Base-by-base conservation (phyloP, 805 yeast species). In the Schizosaccharomyces osmophilus region DNA sequence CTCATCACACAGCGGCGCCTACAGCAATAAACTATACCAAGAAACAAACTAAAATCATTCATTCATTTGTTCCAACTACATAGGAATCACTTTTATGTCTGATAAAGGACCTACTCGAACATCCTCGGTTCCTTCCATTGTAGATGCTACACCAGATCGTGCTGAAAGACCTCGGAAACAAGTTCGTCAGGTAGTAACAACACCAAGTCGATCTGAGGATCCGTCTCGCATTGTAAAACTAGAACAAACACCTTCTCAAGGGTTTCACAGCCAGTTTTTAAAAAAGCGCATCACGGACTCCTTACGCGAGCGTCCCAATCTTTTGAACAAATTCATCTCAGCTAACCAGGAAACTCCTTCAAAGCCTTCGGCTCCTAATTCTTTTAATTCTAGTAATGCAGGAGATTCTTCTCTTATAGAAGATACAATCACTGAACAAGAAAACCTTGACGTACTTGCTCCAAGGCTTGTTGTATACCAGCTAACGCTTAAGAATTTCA, bases 401-500 rank as follows among this genome's bases (percentile, higher is more conserved):
- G 41, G 8, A 45, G 51, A 45, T 9, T 45, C 26, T 45, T 19
- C 51, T 45, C 22, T 24, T 45, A 45, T 24, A 15, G 51, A 45
- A 17, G 51, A 45, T 45, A 17, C 26, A 6, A 24, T 19, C 5
- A 45, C 22, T 45, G 22, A 17, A 19, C 26, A 45, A 45, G 51
- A 45, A 15, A 45, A n/a, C 24, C 22, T 11, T 45, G 26, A 45
- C 13, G 24, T 45, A 19, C 78, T 82, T 31, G 61, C 66, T 3
- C 66, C 68, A n/a, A 74, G 98, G 59, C 71, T 93, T 31, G 93
- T 87, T 5, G 89, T 93, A 57, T 74, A 82, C 57, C 80, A 81
- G 65, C 72, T 93, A 32, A 84, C 83, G 0, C 75, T 94, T 54
- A 82, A 83, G 1, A 85, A 93, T 69, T 93, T 93, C 78, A 93